A percentile compares a stretch with the other conserved stretches of the same genome.
Evolutionary conservation across 1,139 yeast species (phyloP).

Genomic region (Tardiomyces depauwii): DNA sequence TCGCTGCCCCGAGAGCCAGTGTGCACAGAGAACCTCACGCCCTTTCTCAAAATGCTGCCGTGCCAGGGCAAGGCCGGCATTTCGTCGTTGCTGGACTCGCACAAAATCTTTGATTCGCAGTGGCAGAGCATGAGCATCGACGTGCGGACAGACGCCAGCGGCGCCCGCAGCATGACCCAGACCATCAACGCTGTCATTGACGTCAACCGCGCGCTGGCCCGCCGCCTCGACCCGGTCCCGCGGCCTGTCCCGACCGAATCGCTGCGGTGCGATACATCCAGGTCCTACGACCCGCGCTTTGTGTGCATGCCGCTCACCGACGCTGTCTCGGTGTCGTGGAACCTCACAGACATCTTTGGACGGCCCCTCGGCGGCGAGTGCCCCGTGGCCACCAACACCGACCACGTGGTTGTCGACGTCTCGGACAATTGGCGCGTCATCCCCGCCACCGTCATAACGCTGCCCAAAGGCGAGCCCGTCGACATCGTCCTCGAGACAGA

Average conservation of each 20-base stretch:
- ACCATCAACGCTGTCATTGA: conserved; percentile 67
- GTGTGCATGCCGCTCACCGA: conserved; percentile 72
- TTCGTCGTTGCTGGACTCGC: conserved; percentile 84
- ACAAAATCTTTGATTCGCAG: conserved; percentile 81
- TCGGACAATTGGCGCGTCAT: conserved; percentile 17
- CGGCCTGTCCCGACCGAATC: conserved; percentile 60
- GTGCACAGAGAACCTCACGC: conserved; percentile 95
- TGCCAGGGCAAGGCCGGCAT: conserved; percentile 90
- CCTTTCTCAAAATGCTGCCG: conserved; percentile 80
- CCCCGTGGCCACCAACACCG: conserved; percentile 27
- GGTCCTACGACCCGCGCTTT: conserved; percentile 43
- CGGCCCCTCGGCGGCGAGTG: conserved; percentile 54
- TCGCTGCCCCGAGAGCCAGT: conserved; percentile 92
- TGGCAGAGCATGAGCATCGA: conserved; percentile 96
- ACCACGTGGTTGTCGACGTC: conserved; percentile 20
- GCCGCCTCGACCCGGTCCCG: conserved; percentile 63
- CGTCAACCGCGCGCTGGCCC: conserved; percentile 53
- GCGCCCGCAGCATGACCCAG: conserved; percentile 41
- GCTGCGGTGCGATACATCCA: conserved; percentile 59
- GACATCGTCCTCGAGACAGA: background rate
- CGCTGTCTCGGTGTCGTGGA: conserved; percentile 38
- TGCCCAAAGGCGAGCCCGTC: background rate
- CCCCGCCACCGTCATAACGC: background rate
- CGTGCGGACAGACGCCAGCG: conserved; percentile 44
- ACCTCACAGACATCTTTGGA: conserved; percentile 60